A percentile compares a stretch with the other conserved stretches of the same genome.
phyloP scores from a whole-genome alignment of 495 filamentous ascomycete genomes.

The Hyaloscypha bicolor region DNA sequence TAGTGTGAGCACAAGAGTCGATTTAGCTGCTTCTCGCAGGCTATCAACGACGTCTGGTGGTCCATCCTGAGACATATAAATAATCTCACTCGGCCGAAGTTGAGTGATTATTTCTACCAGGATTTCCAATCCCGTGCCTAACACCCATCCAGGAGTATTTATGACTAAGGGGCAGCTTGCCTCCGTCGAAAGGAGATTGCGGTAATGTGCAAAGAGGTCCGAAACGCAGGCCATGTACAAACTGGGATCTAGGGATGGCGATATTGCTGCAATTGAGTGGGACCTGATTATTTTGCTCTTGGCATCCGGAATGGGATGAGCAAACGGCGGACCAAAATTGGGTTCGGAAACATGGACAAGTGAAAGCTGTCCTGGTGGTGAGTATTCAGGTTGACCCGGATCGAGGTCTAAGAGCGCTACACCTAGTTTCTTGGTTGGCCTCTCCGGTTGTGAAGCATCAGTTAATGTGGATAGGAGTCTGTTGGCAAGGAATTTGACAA shows the following conservation, averaged over 20 bases:
- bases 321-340: constrained; percentile 75
- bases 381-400: constrained; percentile 82
- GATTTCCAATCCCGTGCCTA: constrained; percentile 72
- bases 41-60: constrained; percentile 64
- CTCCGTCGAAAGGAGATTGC: constrained; percentile 29
- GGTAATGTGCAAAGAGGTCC: constrained; percentile 70
- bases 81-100: constrained; percentile 56
- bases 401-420: constrained; percentile 80
- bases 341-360: constrained; percentile 64
- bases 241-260: constrained; percentile 68
- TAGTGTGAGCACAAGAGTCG: constrained; percentile 43
- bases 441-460: constrained; percentile 33
- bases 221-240: constrained; percentile 69
- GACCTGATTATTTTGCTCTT: constrained; percentile 55
- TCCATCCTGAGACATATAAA: constrained; percentile 76
- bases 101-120: constrained; percentile 61
- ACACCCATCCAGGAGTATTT: constrained; percentile 84
- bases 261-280: constrained; percentile 73
- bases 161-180: constrained; percentile 65
- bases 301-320: constrained; percentile 53
- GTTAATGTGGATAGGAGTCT: constrained; percentile 60
- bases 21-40: constrained; percentile 44
- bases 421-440: constrained; percentile 20
- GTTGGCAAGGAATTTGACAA: constrained; percentile 75
- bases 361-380: constrained; percentile 74